Conservation (phyloP, 2,329 filamentous ascomycete species). For the Nemania serpens region DNA sequence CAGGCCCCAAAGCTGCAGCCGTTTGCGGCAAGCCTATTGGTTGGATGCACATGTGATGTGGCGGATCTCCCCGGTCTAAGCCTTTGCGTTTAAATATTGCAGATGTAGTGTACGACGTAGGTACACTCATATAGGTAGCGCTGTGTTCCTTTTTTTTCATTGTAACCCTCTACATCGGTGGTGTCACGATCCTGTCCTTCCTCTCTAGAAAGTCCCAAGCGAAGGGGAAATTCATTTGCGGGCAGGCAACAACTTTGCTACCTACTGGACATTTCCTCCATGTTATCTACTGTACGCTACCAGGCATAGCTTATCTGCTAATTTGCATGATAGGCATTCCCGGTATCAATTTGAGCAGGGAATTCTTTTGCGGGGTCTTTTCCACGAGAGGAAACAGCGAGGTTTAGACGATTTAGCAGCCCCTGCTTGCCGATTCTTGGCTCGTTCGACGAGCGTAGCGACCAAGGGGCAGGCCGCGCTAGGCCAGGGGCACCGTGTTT, state of each 20-base stretch:
- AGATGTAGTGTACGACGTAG: no score
- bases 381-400: not conserved
- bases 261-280: no score
- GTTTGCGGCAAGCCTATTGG: constrained; percentile 17
- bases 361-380: not conserved
- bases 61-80: not conserved
- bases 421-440: not conserved
- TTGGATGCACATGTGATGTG: not conserved
- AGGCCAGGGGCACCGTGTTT: constrained; percentile 23
- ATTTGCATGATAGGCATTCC: no score
- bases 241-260: no score
- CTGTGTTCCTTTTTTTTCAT: not conserved
- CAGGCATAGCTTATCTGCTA: no score
- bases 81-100: not conserved
- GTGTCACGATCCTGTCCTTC: no score
- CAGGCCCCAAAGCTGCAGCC: constrained; percentile 1
- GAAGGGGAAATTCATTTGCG: no score
- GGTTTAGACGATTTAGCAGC: not conserved
- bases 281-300: no score
- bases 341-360: no score
- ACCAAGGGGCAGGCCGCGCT: not conserved
- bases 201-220: no score
- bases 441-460: not conserved
- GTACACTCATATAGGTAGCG: no score
- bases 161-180: no score